These are phyloP conservation scores for Bipolaris gigantea DNA, from an alignment of 2,329 filamentous ascomycete genomes.

Conservation along the genomic window DNA sequence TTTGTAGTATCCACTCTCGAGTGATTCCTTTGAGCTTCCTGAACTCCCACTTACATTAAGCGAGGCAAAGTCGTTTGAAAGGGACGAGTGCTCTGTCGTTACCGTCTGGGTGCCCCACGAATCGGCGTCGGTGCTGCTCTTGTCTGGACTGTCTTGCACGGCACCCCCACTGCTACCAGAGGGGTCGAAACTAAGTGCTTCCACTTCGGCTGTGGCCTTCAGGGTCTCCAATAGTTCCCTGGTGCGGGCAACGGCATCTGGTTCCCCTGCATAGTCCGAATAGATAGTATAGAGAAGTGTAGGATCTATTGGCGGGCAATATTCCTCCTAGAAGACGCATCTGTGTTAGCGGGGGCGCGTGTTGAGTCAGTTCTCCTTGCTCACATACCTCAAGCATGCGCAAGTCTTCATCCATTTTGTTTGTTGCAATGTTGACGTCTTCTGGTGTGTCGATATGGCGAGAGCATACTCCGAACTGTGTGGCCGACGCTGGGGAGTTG, in stretches of 20 bases:
- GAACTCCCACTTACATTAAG: constrained; percentile 33
- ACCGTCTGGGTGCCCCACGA: constrained; percentile 48
- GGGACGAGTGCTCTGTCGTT: constrained; percentile 54
- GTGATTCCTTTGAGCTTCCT: constrained; percentile 25
- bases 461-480: constrained; percentile 32
- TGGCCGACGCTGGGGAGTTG: background rate
- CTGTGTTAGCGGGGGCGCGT: constrained; percentile 16
- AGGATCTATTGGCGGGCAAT: constrained; percentile 74
- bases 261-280: constrained; percentile 69
- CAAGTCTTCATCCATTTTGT: constrained; percentile 43
- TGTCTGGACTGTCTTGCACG: constrained; percentile 19
- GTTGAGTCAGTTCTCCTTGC: background rate
- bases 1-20: constrained; percentile 37
- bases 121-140: constrained; percentile 34
- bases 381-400: constrained; percentile 36
- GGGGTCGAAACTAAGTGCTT: constrained; percentile 78
- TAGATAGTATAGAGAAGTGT: constrained; percentile 75
- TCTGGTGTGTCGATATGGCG: constrained; percentile 17
- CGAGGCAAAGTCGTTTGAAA: constrained; percentile 51
- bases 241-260: constrained; percentile 56
- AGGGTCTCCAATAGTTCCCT: constrained; percentile 65
- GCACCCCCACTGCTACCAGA: constrained; percentile 64
- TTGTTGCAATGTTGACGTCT: constrained; percentile 30
- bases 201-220: constrained; percentile 62
- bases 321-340: constrained; percentile 60